These are phyloP conservation scores for Populus hybrid DNA, from an alignment of 441 rosid genomes.

Conservation along the genomic window DNA sequence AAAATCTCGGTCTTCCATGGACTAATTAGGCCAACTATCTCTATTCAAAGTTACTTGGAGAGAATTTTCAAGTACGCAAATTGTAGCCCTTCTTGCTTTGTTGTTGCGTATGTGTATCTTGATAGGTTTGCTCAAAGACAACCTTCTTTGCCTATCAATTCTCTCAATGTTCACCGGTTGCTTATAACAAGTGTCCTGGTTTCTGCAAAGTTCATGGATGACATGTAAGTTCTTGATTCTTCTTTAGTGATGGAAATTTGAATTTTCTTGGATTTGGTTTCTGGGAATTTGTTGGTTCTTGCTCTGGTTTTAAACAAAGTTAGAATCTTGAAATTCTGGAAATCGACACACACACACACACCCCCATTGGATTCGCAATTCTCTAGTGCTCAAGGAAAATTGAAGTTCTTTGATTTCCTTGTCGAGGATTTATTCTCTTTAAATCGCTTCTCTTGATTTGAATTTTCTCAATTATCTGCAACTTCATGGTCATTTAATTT, in stretches of 20 bases:
- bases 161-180: slow-evolving; percentile 83
- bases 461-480: background rate
- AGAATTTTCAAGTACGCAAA: slow-evolving; percentile 84
- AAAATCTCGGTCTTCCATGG: slow-evolving; percentile 74
- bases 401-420: background rate
- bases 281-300: background rate
- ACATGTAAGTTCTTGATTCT: slow-evolving; percentile 50
- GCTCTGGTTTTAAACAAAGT: background rate
- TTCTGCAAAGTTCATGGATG: slow-evolving; percentile 92
- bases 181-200: slow-evolving; percentile 87
- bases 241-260: background rate
- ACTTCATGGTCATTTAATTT: background rate
- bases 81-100: slow-evolving; percentile 82
- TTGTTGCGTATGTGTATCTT: slow-evolving; percentile 84
- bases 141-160: slow-evolving; percentile 69
- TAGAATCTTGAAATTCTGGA: no score
- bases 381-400: background rate
- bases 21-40: slow-evolving; percentile 61
- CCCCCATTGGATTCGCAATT: background rate
- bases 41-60: slow-evolving; percentile 64
- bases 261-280: background rate
- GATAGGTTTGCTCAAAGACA: slow-evolving; percentile 75
- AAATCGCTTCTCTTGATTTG: background rate
- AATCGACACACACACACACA: no score
- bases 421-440: background rate